Evolutionary conservation across 2,329 filamentous ascomycete genomes (phyloP), one percentile per base, ranked within the genome.

Genomic region (Pseudogymnoascus sp.): DNA sequence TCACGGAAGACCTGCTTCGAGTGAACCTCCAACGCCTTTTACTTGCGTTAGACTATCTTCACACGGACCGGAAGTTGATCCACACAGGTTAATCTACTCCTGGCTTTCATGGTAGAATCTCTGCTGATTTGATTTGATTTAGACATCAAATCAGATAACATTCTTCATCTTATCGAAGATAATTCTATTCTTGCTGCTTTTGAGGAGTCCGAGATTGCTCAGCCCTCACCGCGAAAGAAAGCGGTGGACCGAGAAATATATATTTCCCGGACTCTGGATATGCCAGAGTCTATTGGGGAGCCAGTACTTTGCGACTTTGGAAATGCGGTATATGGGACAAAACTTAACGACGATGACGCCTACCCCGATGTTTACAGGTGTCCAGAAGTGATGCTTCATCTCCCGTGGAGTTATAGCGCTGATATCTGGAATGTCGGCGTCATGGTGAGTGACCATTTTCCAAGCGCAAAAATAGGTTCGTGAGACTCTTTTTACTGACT

Each of bases 251-350:
- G 75, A 66, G 68, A 37, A 5, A 76, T 81, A 4, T 80, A 81
- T 63, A 6, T 70, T 0, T 81, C 77, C 8, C 76, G 73, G 3
- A 67, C 73, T 26, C 72, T 81, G 11, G 61, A 66, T 64, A 68
- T 73, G 60, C 74, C 74, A 0, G 70, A 69, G 14, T 39, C 66
- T 6, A 64, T 65, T 31, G 74, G 75, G 0, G 69, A 69, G 0
- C 74, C 75, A 0, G 71, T 80, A 0, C 70, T 81, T 4, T 79
- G 79, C 62, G 80, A 83, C 63, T 80, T 82, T 64, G 79, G 79
- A 8, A 77, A 77, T 0, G 78, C 78, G 2, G 69, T 79, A 4
- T 0, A n/a, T 0, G 75, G 76, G 2, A 73, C 73, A 11, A 16
- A 52, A 19, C 52, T 74, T 6, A 75, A 78, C 58, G 29, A 55